Base-by-base conservation (phyloP, 192 early-diverging fungal genomes). In the Kickxella alabastrina region DNA sequence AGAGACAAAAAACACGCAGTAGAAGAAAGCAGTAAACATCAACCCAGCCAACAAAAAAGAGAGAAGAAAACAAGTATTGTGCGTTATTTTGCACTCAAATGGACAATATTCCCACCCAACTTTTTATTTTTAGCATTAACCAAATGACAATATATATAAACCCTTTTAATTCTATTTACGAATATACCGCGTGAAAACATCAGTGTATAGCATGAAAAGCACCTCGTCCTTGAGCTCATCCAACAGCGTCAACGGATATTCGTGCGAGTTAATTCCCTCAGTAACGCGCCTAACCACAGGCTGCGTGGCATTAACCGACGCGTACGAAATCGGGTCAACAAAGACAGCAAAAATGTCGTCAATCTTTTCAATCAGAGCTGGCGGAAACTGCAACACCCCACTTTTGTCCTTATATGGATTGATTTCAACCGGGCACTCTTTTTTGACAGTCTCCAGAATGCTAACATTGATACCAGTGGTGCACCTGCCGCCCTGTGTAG, bases 171-270 rank as follows among this genome's bases (percentile, higher is more conserved):
- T 45, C 37, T 43, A 54, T n/a, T 54, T 59, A 27, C 48, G 40
- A 41, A 62, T 56, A 38, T 57, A 76, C 24, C 65, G 43, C 5
- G 65, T 55, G 47, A 62, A 76, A 18, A 76, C 65, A 36, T 68
- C 66, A 1, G 41, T 62, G 54, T 76, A 76, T 3, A 76, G 65
- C 73, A 76, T 76, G 22, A 61, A 51, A 13, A 76, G 32, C 10
- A 76, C 73, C 21, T 76, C 73, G 23, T 58, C 27, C 35, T 65
- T 68, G 17, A 68, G 42, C 34, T 68, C 61, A 36, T 76, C 73
- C 15, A 76, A 50, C 10, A 70, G 10, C 2, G 55, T 54, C 21
- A 70, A 17, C 1, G 43, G 40, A 9, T 43, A 43, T 4, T 54
- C 26, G 0, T 54, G 50, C 28, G 17, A 43, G n/a, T 55, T 22